Base-by-base conservation (phyloP, 2,329 filamentous ascomycete genomes). In the Corynespora cassiicola region DNA sequence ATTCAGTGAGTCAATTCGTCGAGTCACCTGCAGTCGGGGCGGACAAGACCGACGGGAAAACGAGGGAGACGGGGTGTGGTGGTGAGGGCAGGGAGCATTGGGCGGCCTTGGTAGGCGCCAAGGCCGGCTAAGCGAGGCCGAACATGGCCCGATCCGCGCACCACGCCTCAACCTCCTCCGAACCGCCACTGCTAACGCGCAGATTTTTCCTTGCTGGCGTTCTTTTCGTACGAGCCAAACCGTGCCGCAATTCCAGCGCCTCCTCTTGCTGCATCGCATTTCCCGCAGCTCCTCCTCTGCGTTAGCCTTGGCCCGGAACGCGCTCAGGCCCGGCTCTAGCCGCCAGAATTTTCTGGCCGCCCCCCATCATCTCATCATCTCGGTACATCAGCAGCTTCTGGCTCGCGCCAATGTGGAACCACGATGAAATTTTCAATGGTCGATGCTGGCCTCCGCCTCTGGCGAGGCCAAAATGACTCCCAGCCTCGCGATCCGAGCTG, bases 351-450 rank as follows among this genome's bases (percentile, higher is more conserved):
- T 60, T 59, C 54, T 54, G 42, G 45, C 41, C 36, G 39, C 40
- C 23, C 34, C 11, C 14, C 43, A 43, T 50, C 54, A 52, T 31
- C 42, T 52, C 45, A 51, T 36, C 30, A 25, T 20, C 20, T 21
- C 37, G 36, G 38, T 31, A 16, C 18, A 25, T 24, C 40, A 20
- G 6, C 24, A 21, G 11, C 21, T 25, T 49, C 44, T 53, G 51
- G 46, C 46, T 36, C 50, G 34, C 35, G 14, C 23, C 39, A 48
- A 50, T 54, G 38, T 66, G 61, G 63, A 57, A 47, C 61, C 52
- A 51, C 33, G 37, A 56, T 56, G 58, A 64, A 62, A 63, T 56
- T 58, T 63, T 55, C 44, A 36, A 42, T 51, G 47, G 45, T 50
- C 48, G 36, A 53, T 31, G 37, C 31, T 36, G 21, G 20, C 31